Base-by-base conservation (phyloP, 2,329 filamentous ascomycete species). In the Trichoderma asperellum region DNA sequence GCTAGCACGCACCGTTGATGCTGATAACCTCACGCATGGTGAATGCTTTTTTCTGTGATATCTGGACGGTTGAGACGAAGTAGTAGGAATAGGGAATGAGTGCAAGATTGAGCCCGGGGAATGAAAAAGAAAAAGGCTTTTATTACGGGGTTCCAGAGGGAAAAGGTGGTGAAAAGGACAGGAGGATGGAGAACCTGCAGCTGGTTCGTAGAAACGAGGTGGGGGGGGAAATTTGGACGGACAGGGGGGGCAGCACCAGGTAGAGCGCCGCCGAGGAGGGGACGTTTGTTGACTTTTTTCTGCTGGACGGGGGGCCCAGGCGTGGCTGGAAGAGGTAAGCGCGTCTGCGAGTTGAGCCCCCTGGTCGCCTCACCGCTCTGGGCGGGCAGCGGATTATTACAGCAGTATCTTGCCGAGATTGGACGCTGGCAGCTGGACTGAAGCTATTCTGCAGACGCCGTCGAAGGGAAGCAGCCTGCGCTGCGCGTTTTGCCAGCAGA, bases 1-100 rank as follows among this genome's bases (percentile, higher is more conserved):
- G 63, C 63, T 67, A 67, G 63, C 59, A 70, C 91, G 80, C 89
- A 97, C 95, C 94, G 89, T 97, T 97, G 89, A 98, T 92, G 86
- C 92, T 95, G 84, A 98, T 97, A 83, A 98, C 94, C 90, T 98
- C 95, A 92, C 95, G 94, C 95, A 98, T 98, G 82, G 83, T 94
- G 87, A 79, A 79, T 78, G 77, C 73, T 73, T 72, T 58, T 58
- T 66, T 72, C 52, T 61, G 68, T 34, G 18, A 12, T 47, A 63
- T 63, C 71, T 66, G 47, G 52, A 68, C 53, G 65, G 34, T 65
- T 40, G 18, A 59, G 52, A 68, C 68, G 68, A 71, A 66, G 18
- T 68, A 62, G 53, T 77, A 79, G 76, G 74, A 76, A 76, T 75
- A 74, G 73, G 72, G 61, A 40, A 69, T 70, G 74, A 71, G 74